Evolutionary conservation across 805 yeast genomes (phyloP), one percentile per base, ranked within the genome.

Genomic region (Candida boleticola): DNA sequence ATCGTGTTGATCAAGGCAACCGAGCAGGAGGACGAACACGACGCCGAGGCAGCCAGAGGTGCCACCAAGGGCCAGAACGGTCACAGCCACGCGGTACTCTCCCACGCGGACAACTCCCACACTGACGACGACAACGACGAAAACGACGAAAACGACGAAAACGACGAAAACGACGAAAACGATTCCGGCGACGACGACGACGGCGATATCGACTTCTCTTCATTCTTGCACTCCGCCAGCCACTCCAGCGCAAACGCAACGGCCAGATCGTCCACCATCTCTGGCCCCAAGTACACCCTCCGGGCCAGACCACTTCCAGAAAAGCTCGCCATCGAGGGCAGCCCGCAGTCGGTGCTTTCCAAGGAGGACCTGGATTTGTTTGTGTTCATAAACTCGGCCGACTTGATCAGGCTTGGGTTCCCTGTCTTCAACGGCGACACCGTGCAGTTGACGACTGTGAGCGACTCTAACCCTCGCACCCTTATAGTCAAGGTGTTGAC

Each of bases 371-470:
- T 54, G 4, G 73, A 70, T 37, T 54, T 68, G 34, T 67, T 61
- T 49, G 69, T 54, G 6, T 66, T 65, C 48, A 49, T 82, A 10
- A 70, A 73, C 33, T 65, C 80, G 1, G 57, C 62, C 9, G 82
- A 76, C 34, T 63, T 88, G 21, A 70, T 79, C 17, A 58, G 57
- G 30, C 45, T 68, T n/a, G 71, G 68, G 18, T 63, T 85, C 21
- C 85, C 88, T 0, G 68, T 78, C 19, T 78, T 84, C 47, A 79
- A 83, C 43, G 95, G 95, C 3, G 93, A 85, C 53, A 59, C 75
- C 37, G 81, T 80, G 3, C 60, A 64, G 11, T 37, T 78, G 22
- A 31, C 41, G 34, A 14, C 46, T 50, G 33, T 42, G 16, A 42
- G 39, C 22, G 46, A 54, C 20, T 18, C 41, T 37, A 16, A 9